These are phyloP conservation scores for Hyphodiscus sp. DNA, from an alignment of 2,329 filamentous ascomycete species.

Conservation along the genomic window DNA sequence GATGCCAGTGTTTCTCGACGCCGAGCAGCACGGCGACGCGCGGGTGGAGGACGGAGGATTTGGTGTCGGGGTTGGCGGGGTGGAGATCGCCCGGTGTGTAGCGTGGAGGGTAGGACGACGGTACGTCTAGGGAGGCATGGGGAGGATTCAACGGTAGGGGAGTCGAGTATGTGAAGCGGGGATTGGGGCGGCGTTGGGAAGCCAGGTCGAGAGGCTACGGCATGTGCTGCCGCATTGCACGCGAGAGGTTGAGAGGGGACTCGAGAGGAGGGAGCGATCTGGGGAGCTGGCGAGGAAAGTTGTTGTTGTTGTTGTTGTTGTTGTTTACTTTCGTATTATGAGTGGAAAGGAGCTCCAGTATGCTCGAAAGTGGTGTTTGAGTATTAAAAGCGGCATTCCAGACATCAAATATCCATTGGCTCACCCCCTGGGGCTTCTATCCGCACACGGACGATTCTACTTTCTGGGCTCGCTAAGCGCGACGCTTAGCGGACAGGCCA, in stretches of 20 bases:
- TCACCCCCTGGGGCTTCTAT: no score
- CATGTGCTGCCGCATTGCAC: conserved; percentile 32
- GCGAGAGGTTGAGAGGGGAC: conserved; percentile 5
- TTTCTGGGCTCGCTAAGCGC: no score
- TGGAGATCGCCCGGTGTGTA: conserved; percentile 20
- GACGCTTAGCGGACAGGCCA: no score
- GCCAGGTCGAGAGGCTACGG: conserved; percentile 28
- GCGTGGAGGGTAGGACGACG: conserved; percentile 2
- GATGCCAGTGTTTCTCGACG: conserved; percentile 65
- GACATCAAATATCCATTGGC: no score
- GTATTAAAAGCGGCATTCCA: no score
- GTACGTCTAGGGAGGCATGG: not conserved
- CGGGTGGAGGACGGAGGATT: conserved; percentile 55
- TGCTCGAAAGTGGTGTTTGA: no score
- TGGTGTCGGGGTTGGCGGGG: conserved; percentile 21
- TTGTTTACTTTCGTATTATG: no score
- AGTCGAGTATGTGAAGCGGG: conserved; percentile 2
- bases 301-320: not conserved
- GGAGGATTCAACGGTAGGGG: not conserved
- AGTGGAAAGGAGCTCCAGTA: not conserved
- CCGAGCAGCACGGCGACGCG: conserved; percentile 74
- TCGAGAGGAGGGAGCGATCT: not conserved
- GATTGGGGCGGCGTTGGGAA: conserved; percentile 19
- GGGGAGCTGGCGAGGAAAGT: not conserved
- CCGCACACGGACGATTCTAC: no score